Percentiles rank a stretch among this genome's conserved stretches.
These are phyloP conservation scores for Tuber magnatum DNA, from an alignment of 495 filamentous ascomycete species.

Conservation along the genomic window DNA sequence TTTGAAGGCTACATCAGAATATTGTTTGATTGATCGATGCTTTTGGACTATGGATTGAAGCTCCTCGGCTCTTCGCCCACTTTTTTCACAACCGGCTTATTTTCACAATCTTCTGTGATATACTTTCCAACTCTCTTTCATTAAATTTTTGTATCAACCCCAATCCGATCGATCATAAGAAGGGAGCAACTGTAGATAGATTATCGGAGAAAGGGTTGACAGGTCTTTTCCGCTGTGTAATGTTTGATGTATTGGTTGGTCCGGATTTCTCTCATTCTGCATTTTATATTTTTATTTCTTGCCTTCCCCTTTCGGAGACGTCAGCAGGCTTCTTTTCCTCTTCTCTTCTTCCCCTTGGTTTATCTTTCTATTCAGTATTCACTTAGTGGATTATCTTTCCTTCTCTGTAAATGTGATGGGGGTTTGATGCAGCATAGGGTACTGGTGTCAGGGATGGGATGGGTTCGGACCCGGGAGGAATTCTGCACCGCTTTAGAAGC, in stretches of 20 bases:
- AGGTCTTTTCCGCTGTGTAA: constrained; percentile 26
- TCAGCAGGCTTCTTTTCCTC: not conserved
- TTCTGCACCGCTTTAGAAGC: not conserved
- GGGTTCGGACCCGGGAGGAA: not conserved
- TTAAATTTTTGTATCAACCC: not conserved
- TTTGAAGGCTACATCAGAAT: constrained; percentile 13
- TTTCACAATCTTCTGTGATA: constrained; percentile 2
- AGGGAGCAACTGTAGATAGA: not conserved
- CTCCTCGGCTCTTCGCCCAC: not conserved
- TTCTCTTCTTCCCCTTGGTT: not conserved
- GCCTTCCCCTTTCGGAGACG: not conserved
- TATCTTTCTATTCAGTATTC: not conserved
- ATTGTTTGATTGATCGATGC: constrained; percentile 17
- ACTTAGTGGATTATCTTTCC: not conserved
- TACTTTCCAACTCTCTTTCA: not conserved
- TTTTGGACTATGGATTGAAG: not conserved
- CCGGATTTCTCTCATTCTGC: constrained; percentile 17
- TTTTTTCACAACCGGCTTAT: constrained; percentile 7
- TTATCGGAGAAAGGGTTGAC: not conserved
- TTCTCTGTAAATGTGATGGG: not conserved
- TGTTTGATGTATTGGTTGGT: constrained; percentile 30
- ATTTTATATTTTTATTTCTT: constrained; percentile 11
- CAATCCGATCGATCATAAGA: not conserved
- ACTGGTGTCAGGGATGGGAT: not conserved
- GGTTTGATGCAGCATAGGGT: not conserved